Evolutionary conservation across 2,329 filamentous ascomycete species (phyloP), one percentile per base, ranked within the genome.

Genomic region (Penicillium sp.): DNA sequence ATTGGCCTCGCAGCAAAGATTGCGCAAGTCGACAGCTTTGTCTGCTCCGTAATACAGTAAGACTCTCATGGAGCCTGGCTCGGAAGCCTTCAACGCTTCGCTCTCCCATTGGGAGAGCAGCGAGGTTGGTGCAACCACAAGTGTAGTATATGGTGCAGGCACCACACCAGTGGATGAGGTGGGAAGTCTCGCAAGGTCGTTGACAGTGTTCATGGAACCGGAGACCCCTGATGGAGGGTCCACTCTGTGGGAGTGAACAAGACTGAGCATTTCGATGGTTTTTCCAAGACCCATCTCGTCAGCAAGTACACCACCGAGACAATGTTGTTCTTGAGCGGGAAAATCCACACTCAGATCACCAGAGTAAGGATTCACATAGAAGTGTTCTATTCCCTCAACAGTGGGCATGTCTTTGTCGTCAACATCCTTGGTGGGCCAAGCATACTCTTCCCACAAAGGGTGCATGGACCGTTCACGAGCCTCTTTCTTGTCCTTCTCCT

Each of bases 221-320:
- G 68, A 67, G 22, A 65, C 53, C 8, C 74, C 66, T 12, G 71
- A 63, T 17, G 69, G 67, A 15, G 75, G 71, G 22, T 88, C 82
- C 3, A 87, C 88, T 62, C 85, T 87, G 73, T 98, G 91, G 0
- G 91, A 86, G 73, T 99, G 95, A 5, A 99, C 85, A 52, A 99
- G 80, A 76, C 92, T 95, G 62, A 99, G 86, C 92, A 99, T 98
- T 72, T 99, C 94, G 55, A 99, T 98, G 0, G 95, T 99, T 79
- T 99, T 99, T 37, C 95, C 95, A 1, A 99, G 82, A 49, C 95
- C 95, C 95, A 99, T 99, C 76, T 98, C 84, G 70, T 99, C 95
- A 8, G 95, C 95, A 43, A 99, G 80, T 58, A 99, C 91, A 5
- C 95, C 95, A 47, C 95, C 95, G 0, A 96, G 81, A 67, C 95